These are phyloP conservation scores for Clonostachys chloroleuca DNA, from an alignment of 2,329 filamentous ascomycete species.

Conservation along the genomic window DNA sequence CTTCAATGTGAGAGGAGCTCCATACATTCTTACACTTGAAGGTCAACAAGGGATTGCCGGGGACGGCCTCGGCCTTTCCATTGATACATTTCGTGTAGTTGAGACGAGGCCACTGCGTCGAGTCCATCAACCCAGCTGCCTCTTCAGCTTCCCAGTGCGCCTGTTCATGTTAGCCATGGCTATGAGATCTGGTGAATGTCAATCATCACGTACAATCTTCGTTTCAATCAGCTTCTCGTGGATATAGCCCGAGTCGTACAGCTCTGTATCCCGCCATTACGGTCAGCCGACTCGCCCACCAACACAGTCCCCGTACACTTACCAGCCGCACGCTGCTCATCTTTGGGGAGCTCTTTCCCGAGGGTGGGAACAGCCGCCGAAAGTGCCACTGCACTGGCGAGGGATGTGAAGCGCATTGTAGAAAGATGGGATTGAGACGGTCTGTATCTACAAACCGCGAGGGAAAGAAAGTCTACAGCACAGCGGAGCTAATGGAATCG, in stretches of 20 bases:
- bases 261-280: conserved; percentile 2
- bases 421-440: neutral
- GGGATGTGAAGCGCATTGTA: conserved; percentile 10
- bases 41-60: conserved; percentile 11
- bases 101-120: conserved; percentile 12
- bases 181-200: neutral
- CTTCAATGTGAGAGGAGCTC: neutral
- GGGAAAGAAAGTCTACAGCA: too few relatives aligned
- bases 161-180: neutral
- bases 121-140: conserved; percentile 13
- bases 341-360: conserved; percentile 11
- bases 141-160: conserved; percentile 12
- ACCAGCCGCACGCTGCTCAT: conserved; percentile 10
- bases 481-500: too few relatives aligned
- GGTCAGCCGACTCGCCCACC: neutral
- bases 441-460: too few relatives aligned
- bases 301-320: neutral
- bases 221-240: conserved; percentile 11
- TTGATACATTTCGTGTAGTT: conserved; percentile 14
- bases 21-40: conserved; percentile 14
- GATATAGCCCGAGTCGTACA: conserved; percentile 13
- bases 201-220: conserved; percentile 5
- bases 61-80: conserved; percentile 12
- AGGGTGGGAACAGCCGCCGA: conserved; percentile 5
- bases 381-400: conserved; percentile 3